Base-by-base conservation (phyloP, 495 filamentous ascomycete species). In the Poronia punctata region DNA sequence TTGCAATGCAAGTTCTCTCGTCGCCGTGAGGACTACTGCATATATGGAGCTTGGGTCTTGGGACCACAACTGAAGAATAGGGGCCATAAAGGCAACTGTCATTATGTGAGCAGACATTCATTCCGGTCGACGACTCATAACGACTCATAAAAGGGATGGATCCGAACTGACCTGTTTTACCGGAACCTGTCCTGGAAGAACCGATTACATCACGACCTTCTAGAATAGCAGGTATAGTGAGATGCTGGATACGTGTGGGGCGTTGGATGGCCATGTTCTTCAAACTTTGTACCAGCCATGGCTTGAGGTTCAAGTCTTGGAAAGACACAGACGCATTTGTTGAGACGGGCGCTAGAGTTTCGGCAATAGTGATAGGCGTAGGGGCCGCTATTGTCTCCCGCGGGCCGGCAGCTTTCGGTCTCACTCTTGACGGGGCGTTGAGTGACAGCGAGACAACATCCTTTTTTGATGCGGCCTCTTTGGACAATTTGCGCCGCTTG, bases 151-250 rank as follows among this genome's bases (percentile, higher is more conserved):
- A n/a, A 16, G 6, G 3, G 20, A 7, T 1, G 25, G 19, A 4
- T 38, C 33, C 12, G 27, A 28, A 38, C 42, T 37, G 9, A 45
- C 42, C 42, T 45, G 92, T 98, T 68, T 98, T 98, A 58, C 92
- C 92, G n/a, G 90, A 95, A 65, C 92, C 92, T 3, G 92, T 98
- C 40, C 85, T 74, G 51, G 86, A 94, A 12, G 88, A 87, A 49
- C 93, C 92, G 49, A 98, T 95, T 49, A 88, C 95, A 62, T 97
- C 87, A 47, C 82, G 74, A 3, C 92, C 92, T 54, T 86, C 79
- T 38, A 98, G 57, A 30, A 97, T 95, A 50, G 84, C 81, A 14
- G 86, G 87, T 54, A 98, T 96, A 62, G 84, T 93, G 35, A 79
- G 83, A 47, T 80, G 83, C 50, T 98, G 92, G 67, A 98, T 97